A percentile compares a stretch with the other conserved stretches of the same genome.
phyloP scores from a whole-genome alignment of 768 basidiomycete species.

The Coprinopsis sp. region DNA sequence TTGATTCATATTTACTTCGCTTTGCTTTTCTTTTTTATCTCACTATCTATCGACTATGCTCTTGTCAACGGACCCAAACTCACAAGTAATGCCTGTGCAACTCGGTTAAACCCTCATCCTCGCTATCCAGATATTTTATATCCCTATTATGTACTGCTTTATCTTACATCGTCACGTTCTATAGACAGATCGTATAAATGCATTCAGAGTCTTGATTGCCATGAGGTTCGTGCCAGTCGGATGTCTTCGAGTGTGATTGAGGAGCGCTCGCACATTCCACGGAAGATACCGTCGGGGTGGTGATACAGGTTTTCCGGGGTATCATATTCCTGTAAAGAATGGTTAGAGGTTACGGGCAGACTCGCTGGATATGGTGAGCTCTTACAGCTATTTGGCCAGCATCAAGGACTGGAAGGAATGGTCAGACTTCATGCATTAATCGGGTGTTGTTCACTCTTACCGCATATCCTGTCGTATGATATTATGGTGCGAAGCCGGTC shows the following conservation, averaged over 20 bases:
- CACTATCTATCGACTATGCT: slow-evolving; percentile 5
- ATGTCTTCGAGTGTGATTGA: slow-evolving; percentile 73
- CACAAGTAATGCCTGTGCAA: too few species aligned
- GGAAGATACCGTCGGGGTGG: slow-evolving; percentile 62
- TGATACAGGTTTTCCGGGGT: slow-evolving; percentile 65
- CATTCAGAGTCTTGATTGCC: too few species aligned
- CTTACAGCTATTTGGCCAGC: slow-evolving; percentile 4
- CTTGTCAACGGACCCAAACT: too few species aligned
- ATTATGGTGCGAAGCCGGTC: slow-evolving; percentile 87
- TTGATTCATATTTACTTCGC: slow-evolving; percentile 3
- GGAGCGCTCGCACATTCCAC: slow-evolving; percentile 83
- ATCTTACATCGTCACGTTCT: background rate
- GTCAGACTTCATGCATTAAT: slow-evolving; percentile 51
- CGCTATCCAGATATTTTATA: background rate
- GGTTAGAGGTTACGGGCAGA: background rate
- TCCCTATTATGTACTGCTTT: background rate
- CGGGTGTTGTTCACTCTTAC: slow-evolving; percentile 71
- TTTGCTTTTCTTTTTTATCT: slow-evolving; percentile 1
- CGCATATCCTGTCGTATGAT: slow-evolving; percentile 83
- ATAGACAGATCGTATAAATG: background rate
- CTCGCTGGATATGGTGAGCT: background rate
- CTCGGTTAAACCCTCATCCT: too few species aligned
- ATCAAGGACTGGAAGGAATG: slow-evolving; percentile 2
- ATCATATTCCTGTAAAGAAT: slow-evolving; percentile 63
- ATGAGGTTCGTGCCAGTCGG: slow-evolving; percentile 30